These are phyloP conservation scores for Penicillium samsonianum DNA, from an alignment of 495 filamentous ascomycete genomes.

Conservation along the genomic window DNA sequence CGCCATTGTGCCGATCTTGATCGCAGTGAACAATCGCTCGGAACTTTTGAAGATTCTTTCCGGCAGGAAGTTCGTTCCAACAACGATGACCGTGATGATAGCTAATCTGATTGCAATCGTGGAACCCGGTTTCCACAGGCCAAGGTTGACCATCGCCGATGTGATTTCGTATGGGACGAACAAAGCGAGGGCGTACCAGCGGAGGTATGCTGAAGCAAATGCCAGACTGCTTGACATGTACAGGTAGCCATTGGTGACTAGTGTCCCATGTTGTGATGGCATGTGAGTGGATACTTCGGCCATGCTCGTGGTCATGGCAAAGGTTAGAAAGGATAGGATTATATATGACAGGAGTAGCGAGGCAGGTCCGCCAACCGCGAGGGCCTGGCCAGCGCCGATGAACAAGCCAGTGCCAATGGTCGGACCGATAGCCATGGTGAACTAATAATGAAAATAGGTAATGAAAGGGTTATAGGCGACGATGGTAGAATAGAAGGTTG, in stretches of 20 bases:
- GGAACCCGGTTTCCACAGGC: constrained; percentile 66
- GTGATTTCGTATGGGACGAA: constrained; percentile 74
- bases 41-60: constrained; percentile 78
- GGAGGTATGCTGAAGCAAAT: constrained; percentile 59
- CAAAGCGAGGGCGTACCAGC: constrained; percentile 64
- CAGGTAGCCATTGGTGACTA: constrained; percentile 55
- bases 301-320: constrained; percentile 58
- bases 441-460: constrained; percentile 19
- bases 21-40: constrained; percentile 72
- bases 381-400: constrained; percentile 41
- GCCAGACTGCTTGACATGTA: constrained; percentile 54
- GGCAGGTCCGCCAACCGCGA: constrained; percentile 43
- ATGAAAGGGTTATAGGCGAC: constrained; percentile 6
- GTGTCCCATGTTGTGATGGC: constrained; percentile 56
- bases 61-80: constrained; percentile 75
- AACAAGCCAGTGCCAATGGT: constrained; percentile 46
- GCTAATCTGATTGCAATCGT: constrained; percentile 69
- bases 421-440: constrained; percentile 36
- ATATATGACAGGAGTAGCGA: constrained; percentile 42
- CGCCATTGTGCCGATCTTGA: constrained; percentile 79
- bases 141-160: constrained; percentile 78
- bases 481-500: constrained; percentile 7
- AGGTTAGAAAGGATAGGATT: constrained; percentile 58
- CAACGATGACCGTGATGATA: constrained; percentile 67
- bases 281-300: constrained; percentile 66